Conservation (phyloP, 345 rosid genomes). For the Bruguiera gymnorhiza region DNA sequence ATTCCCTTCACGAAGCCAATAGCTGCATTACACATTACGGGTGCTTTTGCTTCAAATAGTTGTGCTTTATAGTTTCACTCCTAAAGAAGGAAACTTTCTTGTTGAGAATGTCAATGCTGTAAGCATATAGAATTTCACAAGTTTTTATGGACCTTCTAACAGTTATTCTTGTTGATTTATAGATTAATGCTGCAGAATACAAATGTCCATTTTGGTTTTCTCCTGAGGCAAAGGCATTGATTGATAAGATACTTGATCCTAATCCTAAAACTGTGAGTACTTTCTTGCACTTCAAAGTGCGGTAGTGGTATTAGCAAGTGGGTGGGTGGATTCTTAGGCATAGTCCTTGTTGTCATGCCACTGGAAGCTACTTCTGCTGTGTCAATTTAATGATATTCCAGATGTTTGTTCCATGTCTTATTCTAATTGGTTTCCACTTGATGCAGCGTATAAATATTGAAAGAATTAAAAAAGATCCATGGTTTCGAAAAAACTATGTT, state of each 20-base stretch:
- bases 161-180: constrained; percentile 17
- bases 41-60: constrained; percentile 2
- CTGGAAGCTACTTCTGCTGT: not conserved
- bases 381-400: constrained; percentile 3
- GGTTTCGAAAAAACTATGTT: constrained; percentile 63
- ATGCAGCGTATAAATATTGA: constrained; percentile 75
- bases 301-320: not conserved
- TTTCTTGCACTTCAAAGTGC: constrained; percentile 11
- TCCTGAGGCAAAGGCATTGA: constrained; percentile 54
- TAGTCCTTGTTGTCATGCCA: not conserved
- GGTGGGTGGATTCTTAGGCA: not conserved
- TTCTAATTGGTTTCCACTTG: constrained; percentile 23
- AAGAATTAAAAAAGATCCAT: constrained; percentile 53
- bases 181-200: constrained; percentile 81
- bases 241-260: constrained; percentile 71
- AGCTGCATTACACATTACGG: not conserved
- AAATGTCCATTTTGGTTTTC: constrained; percentile 86
- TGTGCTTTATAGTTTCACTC: not conserved
- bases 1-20: not conserved
- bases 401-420: constrained; percentile 9
- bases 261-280: constrained; percentile 79
- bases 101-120: constrained; percentile 3
- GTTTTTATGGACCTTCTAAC: constrained; percentile 18
- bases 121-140: constrained; percentile 2
- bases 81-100: not conserved